Conservation (phyloP, 768 basidiomycete genomes). For the Macrolepiota albuminosa region DNA sequence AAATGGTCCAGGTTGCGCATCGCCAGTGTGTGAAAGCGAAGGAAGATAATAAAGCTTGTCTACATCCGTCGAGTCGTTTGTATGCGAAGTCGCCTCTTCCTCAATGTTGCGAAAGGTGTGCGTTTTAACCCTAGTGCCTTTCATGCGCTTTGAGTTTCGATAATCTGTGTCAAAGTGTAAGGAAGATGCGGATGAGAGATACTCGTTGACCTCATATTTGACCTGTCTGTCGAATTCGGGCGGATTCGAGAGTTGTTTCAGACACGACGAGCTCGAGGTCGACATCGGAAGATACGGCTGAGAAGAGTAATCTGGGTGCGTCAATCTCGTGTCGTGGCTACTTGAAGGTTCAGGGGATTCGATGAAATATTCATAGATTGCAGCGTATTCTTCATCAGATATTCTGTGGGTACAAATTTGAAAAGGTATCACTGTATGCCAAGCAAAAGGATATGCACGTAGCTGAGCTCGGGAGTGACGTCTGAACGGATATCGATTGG, state of each 20-base stretch:
- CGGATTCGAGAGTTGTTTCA: neutral
- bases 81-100: neutral
- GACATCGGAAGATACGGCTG: neutral
- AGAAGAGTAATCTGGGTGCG: neutral
- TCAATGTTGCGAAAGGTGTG: neutral
- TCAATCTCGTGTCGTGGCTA: neutral
- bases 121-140: neutral
- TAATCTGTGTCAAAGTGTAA: neutral
- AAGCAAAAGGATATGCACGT: neutral
- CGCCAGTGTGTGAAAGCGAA: neutral
- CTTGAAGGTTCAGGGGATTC: neutral
- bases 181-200: neutral
- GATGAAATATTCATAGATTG: neutral
- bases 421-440: neutral
- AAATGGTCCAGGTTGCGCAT: neutral
- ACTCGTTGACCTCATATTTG: neutral
- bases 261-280: neutral
- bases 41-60: neutral
- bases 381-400: neutral
- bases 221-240: neutral
- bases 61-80: neutral
- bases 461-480: neutral
- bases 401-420: neutral
- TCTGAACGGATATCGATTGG: neutral
- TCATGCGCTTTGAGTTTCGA: neutral